Base-by-base conservation (phyloP, 73 alveolate species). In the Blepharisma stoltei region DNA sequence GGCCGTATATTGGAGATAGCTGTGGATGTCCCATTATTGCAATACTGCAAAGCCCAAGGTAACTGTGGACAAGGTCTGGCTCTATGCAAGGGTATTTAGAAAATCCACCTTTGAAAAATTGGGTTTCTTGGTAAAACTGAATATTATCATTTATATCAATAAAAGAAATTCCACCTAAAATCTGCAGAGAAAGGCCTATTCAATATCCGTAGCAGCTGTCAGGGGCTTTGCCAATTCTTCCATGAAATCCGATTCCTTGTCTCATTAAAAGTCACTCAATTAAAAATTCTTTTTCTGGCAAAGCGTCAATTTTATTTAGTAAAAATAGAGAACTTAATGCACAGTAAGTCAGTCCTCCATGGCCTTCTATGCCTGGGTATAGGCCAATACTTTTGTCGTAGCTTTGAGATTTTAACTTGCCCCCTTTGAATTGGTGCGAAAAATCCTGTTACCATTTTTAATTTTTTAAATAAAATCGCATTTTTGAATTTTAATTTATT, bases 271-370 rank as follows among this genome's bases (percentile, higher is more conserved):
- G 86, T 67, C 79, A 78, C 5, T 78, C 86, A 1, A 68, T 44
- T 21, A 78, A 32, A 9, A 25, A n/a, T 6, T 67, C 81, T 54
- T 78, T 54, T 76, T 66, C 11, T 20, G 41, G 70, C 1, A 44
- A 14, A 6, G 4, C 60, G 37, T 66, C 14, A 14, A 60, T 8
- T 8, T 25, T 60, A 14, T 55, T 81, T 81, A 78, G 65, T 7
- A 65, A 50, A 8, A 65, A 45, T 7, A 78, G 25, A 14, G 55
- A 18, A 20, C 77, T 76, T 6, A 78, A 37, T 1, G 81, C 73
- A 44, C 86, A 78, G 67, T 78, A 78, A 44, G 86, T 78, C 6
- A 50, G 78, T 1, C 86, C 86, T 7, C 81, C 79, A 49, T 78
- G 86, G 6, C 76, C 77, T 49, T 78, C 86, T 38, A 55, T 14